Evolutionary conservation across 805 yeast genomes (phyloP).

Genomic region (Cyberlindnera saturnus): DNA sequence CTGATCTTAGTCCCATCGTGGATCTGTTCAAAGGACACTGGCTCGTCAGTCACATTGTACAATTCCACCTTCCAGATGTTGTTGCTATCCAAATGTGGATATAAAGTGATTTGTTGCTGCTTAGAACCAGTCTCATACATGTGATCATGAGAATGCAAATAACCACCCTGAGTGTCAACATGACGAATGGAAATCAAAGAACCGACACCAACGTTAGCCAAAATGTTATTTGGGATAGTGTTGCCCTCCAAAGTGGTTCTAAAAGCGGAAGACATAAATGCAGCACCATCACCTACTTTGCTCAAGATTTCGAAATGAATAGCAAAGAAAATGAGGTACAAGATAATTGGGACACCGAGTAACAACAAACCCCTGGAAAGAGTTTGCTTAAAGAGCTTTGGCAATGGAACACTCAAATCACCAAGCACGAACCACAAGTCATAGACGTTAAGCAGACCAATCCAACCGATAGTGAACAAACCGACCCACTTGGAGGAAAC

Average conservation of each 20-base stretch:
- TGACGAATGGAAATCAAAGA: constrained; percentile 66
- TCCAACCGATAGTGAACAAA: constrained; percentile 73
- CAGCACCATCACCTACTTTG: constrained; percentile 65
- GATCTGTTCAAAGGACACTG: constrained; percentile 54
- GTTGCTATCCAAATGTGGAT: constrained; percentile 72
- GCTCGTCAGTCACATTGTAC: constrained; percentile 52
- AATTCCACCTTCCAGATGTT: constrained; percentile 70
- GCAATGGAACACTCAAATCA: constrained; percentile 50
- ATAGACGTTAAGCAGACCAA: constrained; percentile 53
- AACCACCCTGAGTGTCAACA: constrained; percentile 67
- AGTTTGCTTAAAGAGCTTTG: constrained; percentile 40
- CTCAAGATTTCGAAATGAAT: constrained; percentile 54
- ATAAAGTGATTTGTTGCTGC: constrained; percentile 78
- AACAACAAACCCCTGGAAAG: constrained; percentile 45
- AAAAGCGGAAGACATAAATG: constrained; percentile 69
- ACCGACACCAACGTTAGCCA: constrained; percentile 68
- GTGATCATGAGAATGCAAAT: constrained; percentile 74
- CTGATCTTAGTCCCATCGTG: constrained; percentile 66
- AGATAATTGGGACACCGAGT: constrained; percentile 49
- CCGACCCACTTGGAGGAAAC: constrained; percentile 82
- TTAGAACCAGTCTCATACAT: constrained; percentile 72
- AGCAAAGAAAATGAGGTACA: constrained; percentile 55
- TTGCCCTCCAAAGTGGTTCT: constrained; percentile 57
- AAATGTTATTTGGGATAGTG: constrained; percentile 50
- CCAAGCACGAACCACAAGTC: constrained; percentile 71